Percentiles rank a stretch among this genome's conserved stretches.
Evolutionary conservation across 176 grass and related monocot species (phyloP).

Genomic region (Paspalum notatum): DNA sequence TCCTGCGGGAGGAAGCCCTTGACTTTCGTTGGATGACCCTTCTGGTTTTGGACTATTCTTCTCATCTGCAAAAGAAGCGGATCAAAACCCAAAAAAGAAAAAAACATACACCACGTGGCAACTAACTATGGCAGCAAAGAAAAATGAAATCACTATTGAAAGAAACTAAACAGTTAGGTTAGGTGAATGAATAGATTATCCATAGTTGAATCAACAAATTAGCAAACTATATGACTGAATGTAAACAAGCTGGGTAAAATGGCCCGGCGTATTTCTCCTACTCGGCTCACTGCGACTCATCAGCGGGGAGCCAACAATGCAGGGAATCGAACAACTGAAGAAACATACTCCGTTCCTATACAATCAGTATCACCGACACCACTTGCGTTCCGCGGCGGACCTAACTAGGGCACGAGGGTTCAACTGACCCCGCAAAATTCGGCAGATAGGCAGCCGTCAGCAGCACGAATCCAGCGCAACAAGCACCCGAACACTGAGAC

Average conservation of each 20-base stretch:
- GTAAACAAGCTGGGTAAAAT: neutral
- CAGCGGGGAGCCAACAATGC: neutral
- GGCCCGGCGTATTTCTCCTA: neutral
- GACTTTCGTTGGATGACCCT: conserved; percentile 53
- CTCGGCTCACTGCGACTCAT: neutral
- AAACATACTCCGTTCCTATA: neutral
- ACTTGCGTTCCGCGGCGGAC: neutral
- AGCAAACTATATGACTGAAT: neutral
- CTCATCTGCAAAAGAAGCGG: conserved; percentile 48
- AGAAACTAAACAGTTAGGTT: conserved; percentile 20
- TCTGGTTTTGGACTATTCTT: conserved; percentile 66
- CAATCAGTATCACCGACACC: neutral
- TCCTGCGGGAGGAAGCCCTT: conserved; percentile 48
- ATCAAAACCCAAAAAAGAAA: neutral
- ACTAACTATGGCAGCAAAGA: neutral
- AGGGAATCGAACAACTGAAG: neutral
- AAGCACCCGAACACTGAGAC: neutral
- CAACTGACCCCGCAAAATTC: neutral
- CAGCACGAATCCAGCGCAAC: neutral
- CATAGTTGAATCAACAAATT: neutral
- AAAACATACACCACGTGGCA: conserved; percentile 14
- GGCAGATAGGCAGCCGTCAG: neutral
- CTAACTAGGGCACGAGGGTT: neutral
- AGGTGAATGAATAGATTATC: neutral
- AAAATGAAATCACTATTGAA: neutral